Base-by-base conservation (phyloP, 805 yeast species). In the Candida koratica region DNA sequence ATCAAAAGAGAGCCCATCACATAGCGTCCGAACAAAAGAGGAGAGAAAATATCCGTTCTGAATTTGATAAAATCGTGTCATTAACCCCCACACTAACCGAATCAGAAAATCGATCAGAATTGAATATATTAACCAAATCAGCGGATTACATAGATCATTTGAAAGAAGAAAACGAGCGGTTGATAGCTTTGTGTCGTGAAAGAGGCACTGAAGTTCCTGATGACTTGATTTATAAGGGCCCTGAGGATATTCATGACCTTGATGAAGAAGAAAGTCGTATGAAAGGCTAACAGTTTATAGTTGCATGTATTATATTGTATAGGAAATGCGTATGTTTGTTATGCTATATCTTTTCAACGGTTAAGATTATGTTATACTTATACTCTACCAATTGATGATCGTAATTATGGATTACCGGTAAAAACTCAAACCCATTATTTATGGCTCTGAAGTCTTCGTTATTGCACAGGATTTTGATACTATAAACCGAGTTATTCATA, bases 21-120 rank as follows among this genome's bases (percentile, higher is more conserved):
- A 83, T 85, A 6, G 84, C 84, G 4, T 81, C 89, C 0, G 97
- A 89, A 54, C 89, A 87, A 55, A 84, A 83, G 51, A 69, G 97
- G 49, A 68, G 97, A 43, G 86, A 81, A 45, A 86, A 89, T 27
- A 86, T 90, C 15, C 67, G 97, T 29, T 74, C 79, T 7, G 89
- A 87, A 7, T 89, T 86, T 51, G 94, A 84, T 48, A 73, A 72
- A 37, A 67, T 89, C 15, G 89, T 88, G 0, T 67, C 71, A 1
- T 56, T 85, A 6, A 87, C 93, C 1, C 97, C 97, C 0, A 78
- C 74, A 6, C 62, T 89, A 28, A 67, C 73, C 1, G 68, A 70
- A n/a, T 64, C 67, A 16, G 96, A 90, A 47, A 78, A 82, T 37
- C 64, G 96, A 28, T 82, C 95, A 1, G 97, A 89, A 51, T 70